Evolutionary conservation across 2,329 filamentous ascomycete genomes (phyloP), one percentile per base, ranked within the genome.

Genomic region (Colletotrichum melonis): DNA sequence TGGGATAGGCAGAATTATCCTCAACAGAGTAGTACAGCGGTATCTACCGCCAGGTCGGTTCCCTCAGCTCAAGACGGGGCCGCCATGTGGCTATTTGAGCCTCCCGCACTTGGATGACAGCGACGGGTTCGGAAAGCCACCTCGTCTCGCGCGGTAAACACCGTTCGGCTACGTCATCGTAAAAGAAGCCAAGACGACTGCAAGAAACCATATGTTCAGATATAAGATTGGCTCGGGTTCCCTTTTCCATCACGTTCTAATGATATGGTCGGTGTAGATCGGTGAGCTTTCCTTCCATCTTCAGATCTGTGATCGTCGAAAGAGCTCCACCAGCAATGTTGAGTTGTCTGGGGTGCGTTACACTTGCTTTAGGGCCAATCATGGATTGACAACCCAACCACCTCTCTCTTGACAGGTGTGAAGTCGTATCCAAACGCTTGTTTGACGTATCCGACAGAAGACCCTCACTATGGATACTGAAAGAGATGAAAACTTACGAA

Each of bases 331-430:
- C 63, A 22, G 30, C 26, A 28, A 22, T 32, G 28, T 63, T 26
- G 54, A 46, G 24, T 28, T 55, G 65, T 57, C 66, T 30, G 66
- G 70, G 70, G 59, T 69, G 59, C 46, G 66, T 60, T 56, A 46
- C 46, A 64, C 63, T 28, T 42, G 30, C 9, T 3, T 26, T 35
- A 38, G 59, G 28, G 38, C 70, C 70, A 73, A 73, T 70, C 70
- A 70, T 35, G 55, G 35, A n/a, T 8, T 55, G 67, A n/a, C 35
- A 64, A 52, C 32, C 24, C 46, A 63, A 70, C 70, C 38, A 12
- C 54, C 54, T 58, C 66, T 59, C 38, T 42, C 19, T 42, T 22
- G 42, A 49, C 24, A 19, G 42, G 38, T 22, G 38, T 56, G 52
- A 55, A 38, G 32, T 69, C 26, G 42, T 42, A 46, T 22, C 11